Percentiles rank a stretch among this genome's conserved stretches.
phyloP scores from a whole-genome alignment of 2,329 filamentous ascomycete species.

The Calcarisporium arbuscula region DNA sequence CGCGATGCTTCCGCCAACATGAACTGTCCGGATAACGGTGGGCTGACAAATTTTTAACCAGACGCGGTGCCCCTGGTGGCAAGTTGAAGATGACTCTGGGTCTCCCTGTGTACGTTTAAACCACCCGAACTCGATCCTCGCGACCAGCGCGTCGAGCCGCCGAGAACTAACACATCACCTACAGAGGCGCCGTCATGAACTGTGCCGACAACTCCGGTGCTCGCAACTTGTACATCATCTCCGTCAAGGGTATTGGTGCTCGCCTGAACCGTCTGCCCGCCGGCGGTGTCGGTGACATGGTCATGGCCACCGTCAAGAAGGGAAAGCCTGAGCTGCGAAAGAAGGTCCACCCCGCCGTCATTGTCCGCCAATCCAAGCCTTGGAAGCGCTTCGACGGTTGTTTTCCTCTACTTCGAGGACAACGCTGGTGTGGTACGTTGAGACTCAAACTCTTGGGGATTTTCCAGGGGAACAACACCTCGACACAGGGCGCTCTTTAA shows the following conservation, averaged over 20 bases:
- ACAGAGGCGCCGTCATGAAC: constrained; percentile 99
- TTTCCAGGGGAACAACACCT: neutral
- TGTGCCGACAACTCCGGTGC: constrained; percentile 99
- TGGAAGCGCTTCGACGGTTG: constrained; percentile 98
- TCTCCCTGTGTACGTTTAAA: constrained; percentile 89
- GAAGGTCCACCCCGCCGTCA: constrained; percentile 99
- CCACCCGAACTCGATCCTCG: neutral
- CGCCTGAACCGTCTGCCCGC: constrained; percentile 96
- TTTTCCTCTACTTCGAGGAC: constrained; percentile 99
- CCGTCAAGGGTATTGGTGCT: constrained; percentile 97
- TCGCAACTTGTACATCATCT: constrained; percentile 99
- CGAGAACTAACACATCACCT: constrained; percentile 16
- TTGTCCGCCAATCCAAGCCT: constrained; percentile 98
- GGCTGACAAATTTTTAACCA: constrained; percentile 34
- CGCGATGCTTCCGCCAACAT: too few relatives aligned
- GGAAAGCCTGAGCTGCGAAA: constrained; percentile 99
- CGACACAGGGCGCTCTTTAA: too few relatives aligned
- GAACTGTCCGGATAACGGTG: constrained; percentile 1
- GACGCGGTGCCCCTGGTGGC: constrained; percentile 92
- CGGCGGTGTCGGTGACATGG: constrained; percentile 98
- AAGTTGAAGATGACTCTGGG: constrained; percentile 99
- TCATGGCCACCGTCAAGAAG: constrained; percentile 99
- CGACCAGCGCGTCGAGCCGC: constrained; percentile 5
- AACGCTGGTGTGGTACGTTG: constrained; percentile 93
- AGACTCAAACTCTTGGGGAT: too few relatives aligned